A percentile compares a stretch with the other conserved stretches of the same genome.
phyloP scores from a whole-genome alignment of 805 yeast genomes.

The Wickerhamomyces bovis region DNA sequence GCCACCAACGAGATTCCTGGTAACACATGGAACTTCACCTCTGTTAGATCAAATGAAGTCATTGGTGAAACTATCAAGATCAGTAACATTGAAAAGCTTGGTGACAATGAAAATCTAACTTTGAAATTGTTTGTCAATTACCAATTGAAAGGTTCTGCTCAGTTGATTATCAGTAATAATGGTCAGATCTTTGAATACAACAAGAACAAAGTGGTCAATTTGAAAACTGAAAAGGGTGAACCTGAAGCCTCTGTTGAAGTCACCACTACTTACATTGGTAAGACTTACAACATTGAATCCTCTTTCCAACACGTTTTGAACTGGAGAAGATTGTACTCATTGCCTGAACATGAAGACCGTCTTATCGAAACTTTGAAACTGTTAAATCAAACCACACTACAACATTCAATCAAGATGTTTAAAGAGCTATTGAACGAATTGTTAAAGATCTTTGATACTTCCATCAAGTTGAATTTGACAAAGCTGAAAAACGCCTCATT shows the following conservation, averaged over 20 bases:
- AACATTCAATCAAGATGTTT: slow-evolving; percentile 53
- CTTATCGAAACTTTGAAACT: slow-evolving; percentile 42
- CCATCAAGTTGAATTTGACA: slow-evolving; percentile 13
- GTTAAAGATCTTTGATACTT: slow-evolving; percentile 29
- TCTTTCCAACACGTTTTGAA: slow-evolving; percentile 48
- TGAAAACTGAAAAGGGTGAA: slow-evolving; percentile 32
- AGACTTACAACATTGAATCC: slow-evolving; percentile 50
- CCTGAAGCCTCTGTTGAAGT: slow-evolving; percentile 45
- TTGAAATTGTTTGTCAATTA: slow-evolving; percentile 61
- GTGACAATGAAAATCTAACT: slow-evolving; percentile 47
- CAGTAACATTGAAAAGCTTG: slow-evolving; percentile 45
- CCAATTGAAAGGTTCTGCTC: slow-evolving; percentile 51
- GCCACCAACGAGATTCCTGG: slow-evolving; percentile 55
- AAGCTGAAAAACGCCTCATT: slow-evolving; percentile 36
- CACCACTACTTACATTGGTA: slow-evolving; percentile 64
- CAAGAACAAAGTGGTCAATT: slow-evolving; percentile 40
- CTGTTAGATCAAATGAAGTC: slow-evolving; percentile 64
- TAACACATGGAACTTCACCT: slow-evolving; percentile 61
- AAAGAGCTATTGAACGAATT: slow-evolving; percentile 43
- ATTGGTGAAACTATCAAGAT: slow-evolving; percentile 68
- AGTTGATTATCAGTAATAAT: slow-evolving; percentile 41
- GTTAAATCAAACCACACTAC: slow-evolving; percentile 48
- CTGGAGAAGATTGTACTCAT: slow-evolving; percentile 37
- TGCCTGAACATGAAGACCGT: slow-evolving; percentile 37
- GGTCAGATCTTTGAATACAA: slow-evolving; percentile 42